phyloP scores from a whole-genome alignment of 2,329 filamentous ascomycete species.

The Fusarium pininemorale region DNA sequence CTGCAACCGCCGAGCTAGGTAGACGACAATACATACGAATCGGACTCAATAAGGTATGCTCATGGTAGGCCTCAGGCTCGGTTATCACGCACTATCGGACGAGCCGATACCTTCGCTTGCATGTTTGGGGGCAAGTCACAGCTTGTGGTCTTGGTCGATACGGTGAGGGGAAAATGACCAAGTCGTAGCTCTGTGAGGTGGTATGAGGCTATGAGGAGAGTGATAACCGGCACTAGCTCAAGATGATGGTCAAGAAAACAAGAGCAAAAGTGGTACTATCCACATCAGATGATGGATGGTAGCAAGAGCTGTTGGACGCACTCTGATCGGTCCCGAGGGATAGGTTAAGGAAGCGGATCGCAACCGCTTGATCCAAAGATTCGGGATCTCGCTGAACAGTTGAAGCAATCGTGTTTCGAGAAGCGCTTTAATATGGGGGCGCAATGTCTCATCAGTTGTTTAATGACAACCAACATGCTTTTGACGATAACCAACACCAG shows the following conservation, averaged over 20 bases:
- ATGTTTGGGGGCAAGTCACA: slow-evolving; percentile 30
- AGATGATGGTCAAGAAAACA: slow-evolving; percentile 1
- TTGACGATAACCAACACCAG: slow-evolving; percentile 25
- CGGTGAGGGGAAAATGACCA: slow-evolving; percentile 16
- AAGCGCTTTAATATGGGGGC: slow-evolving; percentile 27
- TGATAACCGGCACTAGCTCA: slow-evolving; percentile 15
- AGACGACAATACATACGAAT: slow-evolving; percentile 1
- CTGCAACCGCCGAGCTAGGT: slow-evolving; percentile 23
- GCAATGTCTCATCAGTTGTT: slow-evolving; percentile 13
- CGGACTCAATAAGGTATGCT: not conserved
- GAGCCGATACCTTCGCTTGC: slow-evolving; percentile 30
- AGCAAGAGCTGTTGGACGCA: not conserved
- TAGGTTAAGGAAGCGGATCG: slow-evolving; percentile 8
- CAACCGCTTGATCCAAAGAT: slow-evolving; percentile 10
- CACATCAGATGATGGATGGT: slow-evolving; percentile 11
- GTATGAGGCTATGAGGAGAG: slow-evolving; percentile 20
- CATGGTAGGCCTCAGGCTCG: slow-evolving; percentile 24
- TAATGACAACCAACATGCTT: slow-evolving; percentile 13
- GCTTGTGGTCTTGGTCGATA: slow-evolving; percentile 9
- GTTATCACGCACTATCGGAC: slow-evolving; percentile 37
- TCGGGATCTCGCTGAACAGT: not conserved
- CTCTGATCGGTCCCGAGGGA: slow-evolving; percentile 10
- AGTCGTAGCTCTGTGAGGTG: slow-evolving; percentile 9
- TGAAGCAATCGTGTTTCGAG: slow-evolving; percentile 21
- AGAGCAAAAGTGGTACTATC: not conserved